A percentile compares a stretch with the other conserved stretches of the same genome.
Evolutionary conservation across 2,329 filamentous ascomycete genomes (phyloP).

Genomic region (Phialemonium atrogriseum): DNA sequence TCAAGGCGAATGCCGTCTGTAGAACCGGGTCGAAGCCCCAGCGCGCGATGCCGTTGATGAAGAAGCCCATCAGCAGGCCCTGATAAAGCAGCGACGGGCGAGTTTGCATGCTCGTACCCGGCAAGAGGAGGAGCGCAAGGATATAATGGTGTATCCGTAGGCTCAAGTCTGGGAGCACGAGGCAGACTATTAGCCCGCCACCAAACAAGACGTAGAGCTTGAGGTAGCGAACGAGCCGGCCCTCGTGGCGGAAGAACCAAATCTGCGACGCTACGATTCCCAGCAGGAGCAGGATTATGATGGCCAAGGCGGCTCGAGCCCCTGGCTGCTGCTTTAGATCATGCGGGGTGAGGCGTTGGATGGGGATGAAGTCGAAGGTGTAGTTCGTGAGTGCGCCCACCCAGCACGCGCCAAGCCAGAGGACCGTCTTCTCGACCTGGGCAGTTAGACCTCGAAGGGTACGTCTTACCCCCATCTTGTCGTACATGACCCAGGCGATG

Average conservation of each 20-base stretch:
- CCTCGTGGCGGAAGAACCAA: constrained; percentile 81
- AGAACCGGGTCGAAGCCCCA: constrained; percentile 70
- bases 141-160: constrained; percentile 73
- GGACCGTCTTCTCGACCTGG: constrained; percentile 79
- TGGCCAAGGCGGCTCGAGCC: constrained; percentile 70
- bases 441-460: constrained; percentile 66
- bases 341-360: constrained; percentile 82
- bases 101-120: constrained; percentile 63
- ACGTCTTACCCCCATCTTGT: constrained; percentile 68
- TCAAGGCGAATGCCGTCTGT: constrained; percentile 56
- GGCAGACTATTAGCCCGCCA: constrained; percentile 41
- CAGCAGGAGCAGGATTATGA: constrained; percentile 65
- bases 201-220: constrained; percentile 67
- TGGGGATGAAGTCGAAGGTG: constrained; percentile 89
- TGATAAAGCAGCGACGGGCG: constrained; percentile 62
- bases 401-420: constrained; percentile 89
- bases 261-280: constrained; percentile 66
- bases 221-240: constrained; percentile 68
- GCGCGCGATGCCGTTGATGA: constrained; percentile 68
- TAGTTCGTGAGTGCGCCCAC: constrained; percentile 90
- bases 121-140: constrained; percentile 60
- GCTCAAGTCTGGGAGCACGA: constrained; percentile 48
- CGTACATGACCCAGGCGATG: constrained; percentile 78
- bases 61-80: constrained; percentile 63
- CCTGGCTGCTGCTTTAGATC: constrained; percentile 86